Base-by-base conservation (phyloP, 2,329 filamentous ascomycete genomes). In the Incumbomyces delicatus region DNA sequence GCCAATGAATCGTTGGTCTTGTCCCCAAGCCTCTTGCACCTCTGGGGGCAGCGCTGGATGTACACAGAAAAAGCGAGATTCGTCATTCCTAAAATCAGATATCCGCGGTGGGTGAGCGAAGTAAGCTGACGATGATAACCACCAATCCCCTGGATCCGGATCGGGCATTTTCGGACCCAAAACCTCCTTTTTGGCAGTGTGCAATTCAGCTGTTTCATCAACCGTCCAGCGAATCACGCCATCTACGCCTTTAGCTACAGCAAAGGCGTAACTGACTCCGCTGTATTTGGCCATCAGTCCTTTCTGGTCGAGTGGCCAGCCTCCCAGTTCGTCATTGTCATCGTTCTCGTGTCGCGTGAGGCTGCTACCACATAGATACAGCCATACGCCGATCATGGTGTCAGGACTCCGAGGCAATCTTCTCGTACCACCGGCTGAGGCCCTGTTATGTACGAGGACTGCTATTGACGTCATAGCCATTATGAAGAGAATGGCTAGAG, bases 381-480 rank as follows among this genome's bases (percentile, higher is more conserved):
- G 29, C 47, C 39, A 50, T n/a, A 52, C 50, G 11, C n/a, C 20
- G 17, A 47, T 20, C 7, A 48, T 27, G 14, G 50, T 50, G 14
- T 47, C 38, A 10, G 52, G 50, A 29, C 44, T 46, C 2, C 47
- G 18, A 8, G 52, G 52, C 32, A 54, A 41, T 32, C 52, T 33
- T 45, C 52, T 47, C n/a, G 27, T 43, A 12, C 41, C 41, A 13
- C 41, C 41, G 8, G 41, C 41, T 33, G 41, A 43, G 11, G 41
- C 35, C 29, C 41, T 33, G 30, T 43, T 3, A 20, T 43, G 41
- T 20, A 44, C 33, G 30, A 54, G 42, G 6, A 52, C 49, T 5
- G 47, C 47, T 11, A 50, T 14, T 2, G 47, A 22, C 1, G 40
- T 47, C n/a, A 47, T 14, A 3, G 39, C 35, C 50, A 54, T 50